Conservation (phyloP, 768 basidiomycete species). For the Glaciozyma martinii region DNA sequence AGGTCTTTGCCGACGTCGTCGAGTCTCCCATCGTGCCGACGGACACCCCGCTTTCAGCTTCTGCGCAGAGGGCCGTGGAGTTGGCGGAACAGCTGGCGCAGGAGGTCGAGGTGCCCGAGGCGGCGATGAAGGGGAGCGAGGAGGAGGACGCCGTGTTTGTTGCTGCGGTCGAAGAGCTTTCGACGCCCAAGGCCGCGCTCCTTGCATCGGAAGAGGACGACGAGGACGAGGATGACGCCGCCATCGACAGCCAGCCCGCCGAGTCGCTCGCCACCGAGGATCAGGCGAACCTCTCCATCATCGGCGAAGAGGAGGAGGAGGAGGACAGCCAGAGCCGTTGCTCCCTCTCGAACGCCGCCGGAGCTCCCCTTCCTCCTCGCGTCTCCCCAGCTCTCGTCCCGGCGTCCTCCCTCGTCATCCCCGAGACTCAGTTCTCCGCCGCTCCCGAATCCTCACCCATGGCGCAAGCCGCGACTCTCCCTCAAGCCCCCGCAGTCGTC, state of each 20-base stretch:
- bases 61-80: background rate
- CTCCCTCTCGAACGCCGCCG: background rate
- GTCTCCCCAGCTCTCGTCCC: background rate
- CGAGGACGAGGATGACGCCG: background rate
- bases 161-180: background rate
- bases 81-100: background rate
- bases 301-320: conserved; percentile 22
- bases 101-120: background rate
- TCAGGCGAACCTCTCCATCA: conserved; percentile 14
- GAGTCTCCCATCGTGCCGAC: background rate
- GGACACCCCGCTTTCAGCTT: background rate
- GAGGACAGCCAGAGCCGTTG: background rate
- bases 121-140: background rate
- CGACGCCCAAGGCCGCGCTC: conserved; percentile 10
- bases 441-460: background rate
- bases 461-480: background rate
- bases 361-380: background rate
- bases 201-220: conserved; percentile 9
- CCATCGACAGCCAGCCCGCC: background rate
- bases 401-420: background rate
- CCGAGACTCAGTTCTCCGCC: conserved; percentile 10
- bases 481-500: background rate
- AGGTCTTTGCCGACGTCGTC: background rate
- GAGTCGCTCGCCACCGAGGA: background rate
- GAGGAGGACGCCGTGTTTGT: conserved; percentile 1